Base-by-base conservation (phyloP, 768 basidiomycete species). In the Coprinopsis strossmayeri region DNA sequence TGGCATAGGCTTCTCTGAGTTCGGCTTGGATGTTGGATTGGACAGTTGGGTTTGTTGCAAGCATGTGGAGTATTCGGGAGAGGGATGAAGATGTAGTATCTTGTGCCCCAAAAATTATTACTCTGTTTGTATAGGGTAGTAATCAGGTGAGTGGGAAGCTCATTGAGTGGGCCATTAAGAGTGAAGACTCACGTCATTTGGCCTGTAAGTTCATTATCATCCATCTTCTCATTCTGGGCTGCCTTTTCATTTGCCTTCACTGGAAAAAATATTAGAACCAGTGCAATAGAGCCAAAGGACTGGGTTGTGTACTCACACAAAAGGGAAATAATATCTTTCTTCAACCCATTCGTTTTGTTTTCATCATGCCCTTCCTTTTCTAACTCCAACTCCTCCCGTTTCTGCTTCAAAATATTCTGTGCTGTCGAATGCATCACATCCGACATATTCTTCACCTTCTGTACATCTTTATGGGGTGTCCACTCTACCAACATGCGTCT, bases 21-120 rank as follows among this genome's bases (percentile, higher is more conserved):
- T 77, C 75, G 30, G 64, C 46, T 24, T 72, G 58, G 2, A 74
- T 54, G 27, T 53, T 53, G 15, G 60, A 52, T 54, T 78, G 76
- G n/a, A 67, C 53, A n/a, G 69, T 65, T 4, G 55, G 64, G 46
- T 71, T 59, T 1, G 44, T 49, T 3, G 73, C 59, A 24, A 78
- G 60, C 38, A 68, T 55, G 50, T 69, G 61, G 4, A 77, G 58
- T 30, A 71, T 65, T 1, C 75, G 67, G 12, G 70, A 69, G 37
- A 78, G 51, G 0, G 70, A 65, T 3, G 71, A 68, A 1, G 74
- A 69, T 0, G 74, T 73, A 5, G 76, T 78, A 49, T 77, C 76
- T 48, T 72, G 72, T 2, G 71, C 76, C 2, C 74, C 73, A 53
- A 78, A 75, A 15, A 76, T 69, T 24, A 78, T 57, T 12, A 76